Percentiles rank a stretch among this genome's conserved stretches.
phyloP scores from a whole-genome alignment of 371 early-diverging fungal genomes.

The Mycotypha africana region DNA sequence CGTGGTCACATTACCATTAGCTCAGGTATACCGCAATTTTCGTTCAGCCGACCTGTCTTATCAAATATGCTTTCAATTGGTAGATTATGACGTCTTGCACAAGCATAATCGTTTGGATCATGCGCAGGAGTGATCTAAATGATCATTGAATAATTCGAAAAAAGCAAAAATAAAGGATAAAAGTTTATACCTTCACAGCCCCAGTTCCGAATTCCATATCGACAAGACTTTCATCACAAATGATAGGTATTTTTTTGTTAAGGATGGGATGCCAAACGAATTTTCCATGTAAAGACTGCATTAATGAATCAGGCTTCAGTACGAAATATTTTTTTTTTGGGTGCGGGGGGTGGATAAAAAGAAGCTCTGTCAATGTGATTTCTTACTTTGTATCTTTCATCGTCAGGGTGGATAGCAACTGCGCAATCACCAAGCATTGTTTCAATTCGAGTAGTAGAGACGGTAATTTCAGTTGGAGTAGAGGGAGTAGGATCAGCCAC shows the following conservation, averaged over 20 bases:
- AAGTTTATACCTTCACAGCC: conserved; percentile 81
- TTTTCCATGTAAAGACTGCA: conserved; percentile 72
- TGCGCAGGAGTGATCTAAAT: conserved; percentile 95
- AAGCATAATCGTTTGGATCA: conserved; percentile 93
- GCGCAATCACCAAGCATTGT: conserved; percentile 99
- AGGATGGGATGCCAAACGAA: conserved; percentile 84
- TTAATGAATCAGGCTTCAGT: no score
- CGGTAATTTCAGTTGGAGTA: conserved; percentile 63
- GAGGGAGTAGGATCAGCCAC: conserved; percentile 48
- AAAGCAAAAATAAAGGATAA: background rate
- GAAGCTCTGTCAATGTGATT: no score
- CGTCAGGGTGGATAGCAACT: conserved; percentile 92
- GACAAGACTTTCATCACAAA: conserved; percentile 82
- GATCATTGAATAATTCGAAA: no score
- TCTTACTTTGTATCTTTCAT: conserved; percentile 75
- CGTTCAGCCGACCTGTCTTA: conserved; percentile 74
- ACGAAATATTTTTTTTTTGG: background rate
- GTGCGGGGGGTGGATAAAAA: background rate
- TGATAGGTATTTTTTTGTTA: conserved; percentile 79
- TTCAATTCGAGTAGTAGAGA: conserved; percentile 98
- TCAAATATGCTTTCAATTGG: conserved; percentile 81
- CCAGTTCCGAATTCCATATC: conserved; percentile 97
- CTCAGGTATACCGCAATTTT: conserved; percentile 50
- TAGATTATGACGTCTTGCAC: conserved; percentile 84
- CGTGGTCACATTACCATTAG: conserved; percentile 31